phyloP scores from a whole-genome alignment of 2,329 filamentous ascomycete species.

The Akanthomyces dipterigenus region DNA sequence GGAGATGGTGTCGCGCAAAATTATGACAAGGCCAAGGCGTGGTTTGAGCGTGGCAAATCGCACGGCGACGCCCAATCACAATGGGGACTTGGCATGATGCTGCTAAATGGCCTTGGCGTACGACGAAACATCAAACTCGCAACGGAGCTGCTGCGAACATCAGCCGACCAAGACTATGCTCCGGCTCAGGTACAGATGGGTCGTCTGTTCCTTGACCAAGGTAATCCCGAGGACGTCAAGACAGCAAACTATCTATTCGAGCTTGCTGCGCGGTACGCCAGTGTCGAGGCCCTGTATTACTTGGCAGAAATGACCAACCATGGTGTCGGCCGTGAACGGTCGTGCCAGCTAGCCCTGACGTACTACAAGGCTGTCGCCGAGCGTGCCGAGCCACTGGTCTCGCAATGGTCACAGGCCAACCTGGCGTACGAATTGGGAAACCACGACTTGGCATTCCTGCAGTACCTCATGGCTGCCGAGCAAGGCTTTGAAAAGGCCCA shows the following conservation, averaged over 20 bases:
- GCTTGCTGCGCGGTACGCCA: conserved; percentile 71
- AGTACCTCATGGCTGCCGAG: conserved; percentile 82
- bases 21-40: conserved; percentile 66
- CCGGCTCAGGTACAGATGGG: conserved; percentile 79
- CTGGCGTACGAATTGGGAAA: conserved; percentile 74
- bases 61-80: conserved; percentile 78
- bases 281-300: conserved; percentile 88
- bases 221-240: conserved; percentile 59
- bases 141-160: conserved; percentile 66
- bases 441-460: conserved; percentile 69
- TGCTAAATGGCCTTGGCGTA: conserved; percentile 70
- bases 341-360: conserved; percentile 66
- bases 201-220: conserved; percentile 79
- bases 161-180: conserved; percentile 75
- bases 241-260: conserved; percentile 84
- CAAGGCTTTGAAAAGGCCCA: conserved; percentile 87
- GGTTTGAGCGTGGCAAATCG: conserved; percentile 74
- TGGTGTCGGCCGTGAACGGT: conserved; percentile 71
- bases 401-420: conserved; percentile 77
- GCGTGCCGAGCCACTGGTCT: conserved; percentile 64
- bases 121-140: conserved; percentile 63
- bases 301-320: conserved; percentile 80
- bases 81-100: conserved; percentile 77
- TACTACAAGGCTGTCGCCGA: conserved; percentile 81
- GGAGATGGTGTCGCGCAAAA: conserved; percentile 79